These are phyloP conservation scores for Venturiaceae sp. DNA, from an alignment of 2,329 filamentous ascomycete species.

Conservation along the genomic window DNA sequence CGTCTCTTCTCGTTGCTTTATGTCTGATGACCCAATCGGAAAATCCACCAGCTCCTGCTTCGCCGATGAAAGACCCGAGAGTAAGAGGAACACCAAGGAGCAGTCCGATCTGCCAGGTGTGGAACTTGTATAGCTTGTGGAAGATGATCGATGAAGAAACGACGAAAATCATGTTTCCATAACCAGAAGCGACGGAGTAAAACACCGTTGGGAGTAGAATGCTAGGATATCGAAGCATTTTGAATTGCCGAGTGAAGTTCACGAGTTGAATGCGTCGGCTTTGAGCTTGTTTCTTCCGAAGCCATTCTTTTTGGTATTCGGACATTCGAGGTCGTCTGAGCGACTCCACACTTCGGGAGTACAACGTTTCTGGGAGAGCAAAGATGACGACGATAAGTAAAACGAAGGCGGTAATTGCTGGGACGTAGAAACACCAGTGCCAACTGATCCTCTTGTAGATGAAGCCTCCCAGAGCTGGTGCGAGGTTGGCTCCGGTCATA, in stretches of 20 bases:
- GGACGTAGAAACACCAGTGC: constrained; percentile 9
- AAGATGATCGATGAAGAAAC: constrained; percentile 8
- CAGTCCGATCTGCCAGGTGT: constrained; percentile 10
- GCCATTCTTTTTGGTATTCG: constrained; percentile 1
- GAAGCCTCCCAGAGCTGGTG: constrained; percentile 8
- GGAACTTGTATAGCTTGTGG: constrained; percentile 5
- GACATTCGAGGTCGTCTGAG: neutral
- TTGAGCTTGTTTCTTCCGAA: neutral
- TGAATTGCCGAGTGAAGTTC: constrained; percentile 7
- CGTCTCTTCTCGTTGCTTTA: constrained; percentile 5
- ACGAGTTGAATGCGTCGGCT: neutral
- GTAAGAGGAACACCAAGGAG: constrained; percentile 9
- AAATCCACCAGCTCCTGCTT: constrained; percentile 9
- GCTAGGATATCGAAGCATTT: constrained; percentile 9
- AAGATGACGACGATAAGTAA: neutral
- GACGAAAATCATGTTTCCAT: constrained; percentile 10
- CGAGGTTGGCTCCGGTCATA: constrained; percentile 8
- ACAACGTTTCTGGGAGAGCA: constrained; percentile 9
- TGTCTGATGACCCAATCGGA: constrained; percentile 8
- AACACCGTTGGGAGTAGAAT: constrained; percentile 8
- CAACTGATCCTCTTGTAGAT: constrained; percentile 4
- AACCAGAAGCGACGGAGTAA: constrained; percentile 9
- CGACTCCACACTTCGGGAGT: neutral
- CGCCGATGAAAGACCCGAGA: constrained; percentile 10
- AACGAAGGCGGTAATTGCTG: neutral